A percentile compares a stretch with the other conserved stretches of the same genome.
Conservation (phyloP, 805 yeast genomes). For the Scheffersomyces amazonensis region DNA sequence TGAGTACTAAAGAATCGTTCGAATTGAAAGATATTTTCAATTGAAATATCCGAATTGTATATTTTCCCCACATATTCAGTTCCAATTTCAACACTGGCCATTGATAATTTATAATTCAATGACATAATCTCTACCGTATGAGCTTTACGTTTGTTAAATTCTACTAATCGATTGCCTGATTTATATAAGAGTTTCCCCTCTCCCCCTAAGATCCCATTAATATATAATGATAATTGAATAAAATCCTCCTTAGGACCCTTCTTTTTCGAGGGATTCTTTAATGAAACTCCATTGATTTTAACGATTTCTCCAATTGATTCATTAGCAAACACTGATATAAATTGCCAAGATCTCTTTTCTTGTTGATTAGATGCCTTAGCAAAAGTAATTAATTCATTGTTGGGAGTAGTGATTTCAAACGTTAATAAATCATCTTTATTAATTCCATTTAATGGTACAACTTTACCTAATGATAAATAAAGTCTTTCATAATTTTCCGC, state of each 20-base stretch:
- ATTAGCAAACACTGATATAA: conserved; percentile 67
- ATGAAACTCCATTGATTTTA: conserved; percentile 56
- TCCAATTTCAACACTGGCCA: conserved; percentile 51
- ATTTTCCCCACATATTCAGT: conserved; percentile 68
- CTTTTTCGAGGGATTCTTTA: conserved; percentile 26
- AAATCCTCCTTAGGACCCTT: conserved; percentile 47
- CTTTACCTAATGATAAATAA: conserved; percentile 56
- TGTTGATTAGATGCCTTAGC: conserved; percentile 67
- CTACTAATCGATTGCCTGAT: conserved; percentile 45
- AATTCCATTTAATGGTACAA: conserved; percentile 26
- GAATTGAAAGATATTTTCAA: conserved; percentile 56
- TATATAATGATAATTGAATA: conserved; percentile 52
- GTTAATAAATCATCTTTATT: conserved; percentile 45
- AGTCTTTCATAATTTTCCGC: conserved; percentile 59
- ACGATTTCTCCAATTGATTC: conserved; percentile 74
- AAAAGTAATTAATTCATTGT: conserved; percentile 49
- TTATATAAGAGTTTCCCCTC: conserved; percentile 53
- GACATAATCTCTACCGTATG: conserved; percentile 45
- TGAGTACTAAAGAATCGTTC: conserved; percentile 39
- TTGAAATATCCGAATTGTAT: conserved; percentile 55
- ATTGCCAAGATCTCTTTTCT: conserved; percentile 56
- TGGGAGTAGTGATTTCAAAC: conserved; percentile 51
- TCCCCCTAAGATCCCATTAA: conserved; percentile 64
- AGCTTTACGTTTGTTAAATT: conserved; percentile 41
- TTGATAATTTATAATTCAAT: conserved; percentile 28